Evolutionary conservation across 345 rosid species (phyloP), one percentile per base, ranked within the genome.

Genomic region (Dipteronia sinensis): DNA sequence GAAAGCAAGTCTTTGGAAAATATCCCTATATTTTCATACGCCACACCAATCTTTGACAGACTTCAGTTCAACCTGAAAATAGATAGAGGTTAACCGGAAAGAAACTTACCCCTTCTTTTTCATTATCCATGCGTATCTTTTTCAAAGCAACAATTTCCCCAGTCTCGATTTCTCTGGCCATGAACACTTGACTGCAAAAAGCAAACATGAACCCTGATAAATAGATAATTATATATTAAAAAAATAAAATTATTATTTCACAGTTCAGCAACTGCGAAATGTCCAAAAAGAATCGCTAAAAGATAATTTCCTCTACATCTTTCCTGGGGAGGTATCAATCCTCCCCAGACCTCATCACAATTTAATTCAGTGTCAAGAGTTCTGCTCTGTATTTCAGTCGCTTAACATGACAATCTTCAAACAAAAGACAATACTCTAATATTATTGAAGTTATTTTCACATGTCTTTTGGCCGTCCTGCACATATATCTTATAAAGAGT

Each of bases 121-220:
- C 99, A 71, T 93, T 93, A 77, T 95, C 99, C 99, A 95, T 95
- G 76, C 98, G 88, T 61, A 95, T 92, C 86, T 90, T 95, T 87
- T 95, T 95, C 85, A 95, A 73, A 72, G 98, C 98, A 77, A 93
- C 98, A 67, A 90, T 95, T 88, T 91, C 98, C 53, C 97, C 94
- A 0, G 98, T 90, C 84, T 88, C 85, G 68, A 81, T 90, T 72
- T 95, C 98, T 81, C 82, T 88, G 19, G 98, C 98, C 98, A 90
- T 95, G 88, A 88, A 95, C 67, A 95, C 99, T 87, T 93, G 96
- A 73, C 98, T 95, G 90, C 89, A 87, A 78, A 59, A 74, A 51
- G 40, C 9, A 29, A 31, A 17, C 31, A 11, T 7, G 20, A 16
- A 73, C 34, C 20, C n/a, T 6, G n/a, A 65, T 49, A 67, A 23